These are phyloP conservation scores for Pleomassaria siparia DNA, from an alignment of 2,329 filamentous ascomycete genomes.

Conservation along the genomic window DNA sequence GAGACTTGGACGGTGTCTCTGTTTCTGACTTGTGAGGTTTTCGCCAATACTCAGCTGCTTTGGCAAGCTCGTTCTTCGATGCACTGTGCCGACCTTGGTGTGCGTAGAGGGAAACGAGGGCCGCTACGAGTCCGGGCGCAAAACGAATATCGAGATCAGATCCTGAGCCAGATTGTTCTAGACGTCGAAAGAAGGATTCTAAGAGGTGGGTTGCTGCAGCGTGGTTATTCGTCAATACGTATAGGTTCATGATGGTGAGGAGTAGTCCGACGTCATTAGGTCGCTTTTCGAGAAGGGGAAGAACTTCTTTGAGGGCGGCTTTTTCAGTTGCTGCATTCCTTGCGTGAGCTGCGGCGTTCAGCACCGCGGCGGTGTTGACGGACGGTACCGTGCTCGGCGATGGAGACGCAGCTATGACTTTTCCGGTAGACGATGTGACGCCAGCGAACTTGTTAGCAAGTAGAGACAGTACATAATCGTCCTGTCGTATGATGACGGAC, in stretches of 20 bases:
- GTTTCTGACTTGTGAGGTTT: slow-evolving; percentile 55
- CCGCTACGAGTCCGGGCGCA: slow-evolving; percentile 80
- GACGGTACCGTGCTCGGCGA: slow-evolving; percentile 51
- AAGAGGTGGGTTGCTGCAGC: slow-evolving; percentile 74
- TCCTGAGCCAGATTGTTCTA: slow-evolving; percentile 63
- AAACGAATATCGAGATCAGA: slow-evolving; percentile 71
- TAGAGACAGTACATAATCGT: slow-evolving; percentile 66
- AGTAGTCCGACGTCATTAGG: slow-evolving; percentile 79
- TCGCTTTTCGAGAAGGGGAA: slow-evolving; percentile 69
- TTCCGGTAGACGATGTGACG: slow-evolving; percentile 58
- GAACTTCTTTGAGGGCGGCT: slow-evolving; percentile 67
- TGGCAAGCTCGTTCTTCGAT: slow-evolving; percentile 72
- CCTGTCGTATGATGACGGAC: slow-evolving; percentile 60
- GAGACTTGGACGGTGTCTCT: slow-evolving; percentile 51
- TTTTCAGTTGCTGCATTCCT: slow-evolving; percentile 61
- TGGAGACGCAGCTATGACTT: slow-evolving; percentile 50
- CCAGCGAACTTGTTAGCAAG: slow-evolving; percentile 69
- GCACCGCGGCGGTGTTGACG: slow-evolving; percentile 60
- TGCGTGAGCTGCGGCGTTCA: slow-evolving; percentile 74
- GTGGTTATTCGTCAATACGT: slow-evolving; percentile 70
- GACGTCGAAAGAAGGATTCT: slow-evolving; percentile 70
- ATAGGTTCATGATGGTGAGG: slow-evolving; percentile 79
- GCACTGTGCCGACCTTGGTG: slow-evolving; percentile 71
- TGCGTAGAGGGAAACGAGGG: slow-evolving; percentile 77
- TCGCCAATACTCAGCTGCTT: slow-evolving; percentile 81